Evolutionary conservation across 2,329 filamentous ascomycete species (phyloP), one percentile per base, ranked within the genome.

Genomic region (Microsporum audouinii): DNA sequence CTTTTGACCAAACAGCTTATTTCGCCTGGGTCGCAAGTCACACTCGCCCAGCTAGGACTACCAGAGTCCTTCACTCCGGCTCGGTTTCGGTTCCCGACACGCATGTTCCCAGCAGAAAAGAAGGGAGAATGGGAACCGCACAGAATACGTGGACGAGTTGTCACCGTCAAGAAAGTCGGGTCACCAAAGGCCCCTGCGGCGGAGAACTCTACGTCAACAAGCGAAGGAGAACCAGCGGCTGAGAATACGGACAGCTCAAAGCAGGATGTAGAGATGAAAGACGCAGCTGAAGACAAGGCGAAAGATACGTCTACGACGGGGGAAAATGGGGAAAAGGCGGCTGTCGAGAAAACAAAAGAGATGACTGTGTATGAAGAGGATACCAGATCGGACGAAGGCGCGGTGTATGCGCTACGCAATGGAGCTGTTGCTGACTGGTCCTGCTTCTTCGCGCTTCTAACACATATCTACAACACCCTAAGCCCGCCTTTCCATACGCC

Each of bases 401-500:
- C 94, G 2, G 83, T 96, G 60, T 96, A 90, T 78, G 94, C 94
- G 8, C 85, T 99, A 59, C 70, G 75, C 79, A 84, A 87, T 65
- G 94, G 94, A 61, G 85, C 84, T 69, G 94, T 99, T 64, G 85
- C 88, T 49, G 85, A 97, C 72, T 96, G 95, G 90, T 82, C 86
- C 0, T 92, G 90, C 66, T 95, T 99, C 77, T 88, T 96, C 65
- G 92, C 94, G 36, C 87, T 97, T 69, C 83, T 99, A 70, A 88
- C 91, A 61, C 89, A 99, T 72, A 87, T 97, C 66, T 89, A 96
- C 80, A 87, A 89, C 73, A 84, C 88, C 56, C 83, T 99, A 63
- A 94, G 90, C 63, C 91, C 90, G 31, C 90, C 89, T 2, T 94
- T 96, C 72, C 94, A 96, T 76, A 96, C 92, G 0, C 91, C 94